Conservation (phyloP, 345 rosid genomes). For the Ceriops zippeliana region DNA sequence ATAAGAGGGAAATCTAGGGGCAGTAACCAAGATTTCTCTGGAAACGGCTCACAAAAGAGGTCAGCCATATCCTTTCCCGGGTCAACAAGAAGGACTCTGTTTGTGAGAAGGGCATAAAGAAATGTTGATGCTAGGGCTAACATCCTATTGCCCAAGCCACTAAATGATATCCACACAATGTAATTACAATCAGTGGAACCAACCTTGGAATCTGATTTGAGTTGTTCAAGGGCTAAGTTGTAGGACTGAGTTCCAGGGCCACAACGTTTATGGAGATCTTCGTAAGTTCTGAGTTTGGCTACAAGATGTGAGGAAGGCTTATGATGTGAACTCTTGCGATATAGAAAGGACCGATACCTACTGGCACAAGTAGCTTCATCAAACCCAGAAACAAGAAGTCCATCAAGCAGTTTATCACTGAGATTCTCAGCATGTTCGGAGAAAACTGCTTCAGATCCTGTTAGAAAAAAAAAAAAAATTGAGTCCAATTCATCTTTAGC, state of each 20-base stretch:
- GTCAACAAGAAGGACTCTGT: constrained; percentile 28
- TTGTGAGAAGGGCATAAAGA: constrained; percentile 28
- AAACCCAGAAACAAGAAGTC: constrained; percentile 26
- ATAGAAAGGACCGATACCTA: constrained; percentile 15
- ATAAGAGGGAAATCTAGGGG: constrained; percentile 20
- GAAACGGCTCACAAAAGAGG: constrained; percentile 33
- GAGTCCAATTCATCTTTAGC: neutral
- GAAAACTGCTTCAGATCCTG: constrained; percentile 2
- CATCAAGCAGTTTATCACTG: constrained; percentile 23
- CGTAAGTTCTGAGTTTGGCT: constrained; percentile 21
- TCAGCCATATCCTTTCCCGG: constrained; percentile 27
- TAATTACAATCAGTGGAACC: constrained; percentile 20
- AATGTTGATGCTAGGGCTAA: constrained; percentile 24
- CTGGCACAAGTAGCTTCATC: constrained; percentile 20
- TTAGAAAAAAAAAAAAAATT: neutral
- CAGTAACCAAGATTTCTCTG: constrained; percentile 25
- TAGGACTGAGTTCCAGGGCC: constrained; percentile 20
- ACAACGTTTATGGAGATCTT: constrained; percentile 25
- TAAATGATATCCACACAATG: constrained; percentile 27
- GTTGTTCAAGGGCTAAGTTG: constrained; percentile 11
- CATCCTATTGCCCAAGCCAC: constrained; percentile 32
- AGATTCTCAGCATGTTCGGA: neutral
- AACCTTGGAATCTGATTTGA: constrained; percentile 11
- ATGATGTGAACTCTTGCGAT: constrained; percentile 14
- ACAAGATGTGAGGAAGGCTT: constrained; percentile 29